phyloP scores from a whole-genome alignment of 371 early-diverging fungal genomes.

The Haplosporangium sp. region DNA sequence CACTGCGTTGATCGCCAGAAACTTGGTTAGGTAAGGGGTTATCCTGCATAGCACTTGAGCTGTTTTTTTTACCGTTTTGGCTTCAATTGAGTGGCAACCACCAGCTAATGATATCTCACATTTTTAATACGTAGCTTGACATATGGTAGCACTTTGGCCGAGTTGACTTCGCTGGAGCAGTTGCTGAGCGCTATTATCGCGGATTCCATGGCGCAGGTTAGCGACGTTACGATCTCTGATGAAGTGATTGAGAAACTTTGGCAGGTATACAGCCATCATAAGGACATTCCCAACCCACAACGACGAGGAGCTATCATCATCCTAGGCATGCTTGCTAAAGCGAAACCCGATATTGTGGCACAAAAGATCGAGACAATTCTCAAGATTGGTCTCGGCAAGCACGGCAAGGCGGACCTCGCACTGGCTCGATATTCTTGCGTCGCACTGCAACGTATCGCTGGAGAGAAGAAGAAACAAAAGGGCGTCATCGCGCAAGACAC shows the following conservation, averaged over 20 bases:
- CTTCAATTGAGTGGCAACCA: not conserved
- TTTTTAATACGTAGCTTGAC: constrained; percentile 67
- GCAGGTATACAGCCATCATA: constrained; percentile 84
- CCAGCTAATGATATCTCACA: not conserved
- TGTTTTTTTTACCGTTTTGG: not conserved
- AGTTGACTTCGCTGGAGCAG: constrained; percentile 94
- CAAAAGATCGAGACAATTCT: constrained; percentile 86
- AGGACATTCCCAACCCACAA: constrained; percentile 75
- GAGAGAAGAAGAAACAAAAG: constrained; percentile 57
- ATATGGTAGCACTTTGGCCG: constrained; percentile 86
- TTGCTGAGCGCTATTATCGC: constrained; percentile 81
- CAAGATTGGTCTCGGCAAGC: constrained; percentile 86
- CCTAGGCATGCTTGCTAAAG: constrained; percentile 91
- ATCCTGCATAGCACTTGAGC: not conserved
- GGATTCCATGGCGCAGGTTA: constrained; percentile 51
- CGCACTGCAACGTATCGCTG: constrained; percentile 83
- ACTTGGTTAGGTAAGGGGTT: constrained; percentile 67
- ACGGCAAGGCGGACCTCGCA: constrained; percentile 81
- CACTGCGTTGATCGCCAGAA: constrained; percentile 73
- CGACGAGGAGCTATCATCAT: constrained; percentile 93
- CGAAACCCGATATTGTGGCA: constrained; percentile 79
- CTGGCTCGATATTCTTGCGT: constrained; percentile 92
- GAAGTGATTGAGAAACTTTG: constrained; percentile 87
- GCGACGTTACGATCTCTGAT: constrained; percentile 64
- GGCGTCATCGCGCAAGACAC: constrained; percentile 61